A percentile compares a stretch with the other conserved stretches of the same genome.
These are phyloP conservation scores for Penicillium nordicum DNA, from an alignment of 2,329 filamentous ascomycete species.

Conservation along the genomic window DNA sequence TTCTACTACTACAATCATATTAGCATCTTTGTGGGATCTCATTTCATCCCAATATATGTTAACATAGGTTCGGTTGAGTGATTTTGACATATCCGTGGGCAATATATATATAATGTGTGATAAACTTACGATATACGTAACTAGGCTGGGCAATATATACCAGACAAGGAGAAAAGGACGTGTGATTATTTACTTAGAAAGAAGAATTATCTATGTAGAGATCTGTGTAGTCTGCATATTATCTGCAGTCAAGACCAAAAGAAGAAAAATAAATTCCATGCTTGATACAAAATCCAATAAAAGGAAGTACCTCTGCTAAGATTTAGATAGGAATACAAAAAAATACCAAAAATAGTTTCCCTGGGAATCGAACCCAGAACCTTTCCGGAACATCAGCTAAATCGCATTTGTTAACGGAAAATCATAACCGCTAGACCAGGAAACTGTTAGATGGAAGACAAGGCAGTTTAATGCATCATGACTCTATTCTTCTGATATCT, in stretches of 20 bases:
- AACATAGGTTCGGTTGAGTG: background rate
- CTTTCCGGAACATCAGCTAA: slow-evolving; percentile 9
- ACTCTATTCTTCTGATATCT: background rate
- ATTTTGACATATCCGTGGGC: background rate
- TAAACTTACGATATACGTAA: too few species aligned
- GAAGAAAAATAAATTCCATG: too few species aligned
- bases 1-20: background rate
- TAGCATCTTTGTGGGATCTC: background rate
- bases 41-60: background rate
- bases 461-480: background rate
- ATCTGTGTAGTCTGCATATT: background rate
- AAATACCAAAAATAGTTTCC: slow-evolving; percentile 9
- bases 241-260: background rate
- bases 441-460: background rate
- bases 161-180: too few species aligned
- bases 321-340: background rate
- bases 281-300: background rate
- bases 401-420: slow-evolving; percentile 11
- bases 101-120: background rate
- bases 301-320: background rate
- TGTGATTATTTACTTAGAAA: too few species aligned
- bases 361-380: slow-evolving; percentile 14
- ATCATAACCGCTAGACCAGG: slow-evolving; percentile 14
- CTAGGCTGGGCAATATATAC: too few species aligned
- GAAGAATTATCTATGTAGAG: background rate